These are phyloP conservation scores for Nicotiana benthamiana DNA, from an alignment of 257 asterid genomes.

Conservation along the genomic window DNA sequence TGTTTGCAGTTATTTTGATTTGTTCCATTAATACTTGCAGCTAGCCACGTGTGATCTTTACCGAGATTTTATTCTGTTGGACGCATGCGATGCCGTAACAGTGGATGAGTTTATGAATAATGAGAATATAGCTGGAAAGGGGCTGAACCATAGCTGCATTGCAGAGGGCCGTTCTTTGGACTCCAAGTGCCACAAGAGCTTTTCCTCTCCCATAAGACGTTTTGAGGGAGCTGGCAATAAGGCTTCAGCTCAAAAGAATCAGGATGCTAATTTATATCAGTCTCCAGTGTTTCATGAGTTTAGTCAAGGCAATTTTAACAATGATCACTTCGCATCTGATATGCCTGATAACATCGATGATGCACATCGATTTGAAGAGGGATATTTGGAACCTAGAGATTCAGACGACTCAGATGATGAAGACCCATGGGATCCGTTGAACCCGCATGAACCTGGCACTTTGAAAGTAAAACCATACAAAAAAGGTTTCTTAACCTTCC, in stretches of 20 bases:
- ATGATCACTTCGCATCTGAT: conserved; percentile 11
- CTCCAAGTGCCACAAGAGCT: conserved; percentile 45
- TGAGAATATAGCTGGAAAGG: conserved; percentile 38
- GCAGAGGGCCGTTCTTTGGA: neutral
- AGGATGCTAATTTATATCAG: conserved; percentile 28
- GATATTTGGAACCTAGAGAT: conserved; percentile 36
- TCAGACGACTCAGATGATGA: conserved; percentile 26
- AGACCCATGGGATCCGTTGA: conserved; percentile 93
- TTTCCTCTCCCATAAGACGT: conserved; percentile 48
- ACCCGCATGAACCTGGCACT: conserved; percentile 89
- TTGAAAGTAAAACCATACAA: conserved; percentile 69
- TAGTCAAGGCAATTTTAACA: conserved; percentile 16
- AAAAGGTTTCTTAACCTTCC: conserved; percentile 36
- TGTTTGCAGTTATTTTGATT: conserved; percentile 5
- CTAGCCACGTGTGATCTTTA: conserved; percentile 74
- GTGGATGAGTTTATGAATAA: conserved; percentile 48
- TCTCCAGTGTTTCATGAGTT: conserved; percentile 26
- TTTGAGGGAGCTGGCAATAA: conserved; percentile 45
- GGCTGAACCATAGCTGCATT: conserved; percentile 16
- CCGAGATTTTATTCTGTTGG: conserved; percentile 81
- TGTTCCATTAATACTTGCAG: conserved; percentile 36
- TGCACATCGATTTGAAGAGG: conserved; percentile 37
- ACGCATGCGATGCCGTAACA: conserved; percentile 58
- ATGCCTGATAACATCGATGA: conserved; percentile 30
- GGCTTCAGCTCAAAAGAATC: conserved; percentile 40